Evolutionary conservation across 2,329 filamentous ascomycete genomes (phyloP), one percentile per base, ranked within the genome.

Genomic region (Ophiosphaerella korrae): DNA sequence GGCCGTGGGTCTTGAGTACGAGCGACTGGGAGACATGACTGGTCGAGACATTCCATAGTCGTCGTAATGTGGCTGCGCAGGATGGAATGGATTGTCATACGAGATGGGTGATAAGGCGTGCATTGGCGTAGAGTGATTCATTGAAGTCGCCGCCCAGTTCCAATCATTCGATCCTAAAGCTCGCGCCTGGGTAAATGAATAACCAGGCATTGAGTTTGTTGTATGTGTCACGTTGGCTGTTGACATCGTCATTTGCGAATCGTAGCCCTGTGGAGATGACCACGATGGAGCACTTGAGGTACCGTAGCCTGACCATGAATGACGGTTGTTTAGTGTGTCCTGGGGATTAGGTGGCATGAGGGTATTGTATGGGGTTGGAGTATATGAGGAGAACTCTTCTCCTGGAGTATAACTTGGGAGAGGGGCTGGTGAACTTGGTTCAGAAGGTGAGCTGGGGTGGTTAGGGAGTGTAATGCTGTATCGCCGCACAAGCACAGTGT

Each of bases 401-500:
- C 66, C 62, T 9, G 55, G 53, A 13, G 57, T 51, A 39, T 61
- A 62, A 23, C 26, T 42, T 35, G 56, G 53, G 2, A 45, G 29
- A 31, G 48, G 39, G 3, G 47, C 45, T 8, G 60, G 50, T 32
- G 58, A 53, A 38, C 50, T 53, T 3, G 57, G 48, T 32, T 66
- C 63, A 13, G 59, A 61, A n/a, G 58, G 58, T 26, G 60, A 59
- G n/a, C 49, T 61, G 33, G 58, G 52, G n/a, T 56, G 57, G 29
- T 58, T 58, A 5, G 64, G 60, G 36, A 70, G 53, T 7, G 50
- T 44, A 45, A 71, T 66, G 43, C 68, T 66, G 31, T 67, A 70
- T 47, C 62, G 51, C 14, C 68, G 63, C 8, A 68, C 55, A 12
- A 71, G 60, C 6, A 71, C 67, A 7, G 68, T 71, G 50, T 71